Conservation (phyloP, 163 green algal species). For the Botryococcus braunii region DNA sequence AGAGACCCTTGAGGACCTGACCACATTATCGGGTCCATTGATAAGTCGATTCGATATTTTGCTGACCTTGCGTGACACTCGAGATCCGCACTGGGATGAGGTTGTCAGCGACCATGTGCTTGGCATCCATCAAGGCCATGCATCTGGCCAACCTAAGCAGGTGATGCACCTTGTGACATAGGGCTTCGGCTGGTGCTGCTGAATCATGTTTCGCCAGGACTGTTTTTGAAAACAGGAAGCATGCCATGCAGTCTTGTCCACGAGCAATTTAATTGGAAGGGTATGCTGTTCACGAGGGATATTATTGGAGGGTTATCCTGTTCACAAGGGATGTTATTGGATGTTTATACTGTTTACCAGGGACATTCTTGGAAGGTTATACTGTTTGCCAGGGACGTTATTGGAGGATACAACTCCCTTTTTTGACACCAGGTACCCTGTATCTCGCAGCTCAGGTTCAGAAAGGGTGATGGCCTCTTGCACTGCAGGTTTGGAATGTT, state of each 20-base stretch:
- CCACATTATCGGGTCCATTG: slow-evolving; percentile 45
- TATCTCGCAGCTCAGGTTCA: too few species aligned
- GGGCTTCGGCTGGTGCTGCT: too few species aligned
- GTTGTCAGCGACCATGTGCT: slow-evolving; percentile 63
- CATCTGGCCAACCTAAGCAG: not conserved
- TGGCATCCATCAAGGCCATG: slow-evolving; percentile 26
- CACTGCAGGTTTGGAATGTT: slow-evolving; percentile 44
- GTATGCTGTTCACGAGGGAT: too few species aligned
- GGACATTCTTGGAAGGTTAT: not conserved
- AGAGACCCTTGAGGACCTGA: slow-evolving; percentile 35
- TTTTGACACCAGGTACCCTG: too few species aligned
- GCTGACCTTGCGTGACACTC: slow-evolving; percentile 61
- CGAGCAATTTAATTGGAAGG: too few species aligned
- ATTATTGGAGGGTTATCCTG: too few species aligned
- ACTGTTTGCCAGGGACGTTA: not conserved
- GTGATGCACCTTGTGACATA: not conserved
- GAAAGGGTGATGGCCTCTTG: too few species aligned
- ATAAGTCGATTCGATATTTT: slow-evolving; percentile 86
- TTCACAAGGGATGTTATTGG: too few species aligned
- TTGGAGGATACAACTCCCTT: too few species aligned
- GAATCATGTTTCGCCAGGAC: too few species aligned
- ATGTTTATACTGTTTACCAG: not conserved
- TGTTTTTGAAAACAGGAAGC: too few species aligned
- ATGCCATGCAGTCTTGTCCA: too few species aligned
- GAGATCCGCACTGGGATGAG: slow-evolving; percentile 44